Percentiles rank a stretch among this genome's conserved stretches.
Conservation (phyloP, 2,329 filamentous ascomycete genomes). For the Aspergillus pseudoterreus region DNA sequence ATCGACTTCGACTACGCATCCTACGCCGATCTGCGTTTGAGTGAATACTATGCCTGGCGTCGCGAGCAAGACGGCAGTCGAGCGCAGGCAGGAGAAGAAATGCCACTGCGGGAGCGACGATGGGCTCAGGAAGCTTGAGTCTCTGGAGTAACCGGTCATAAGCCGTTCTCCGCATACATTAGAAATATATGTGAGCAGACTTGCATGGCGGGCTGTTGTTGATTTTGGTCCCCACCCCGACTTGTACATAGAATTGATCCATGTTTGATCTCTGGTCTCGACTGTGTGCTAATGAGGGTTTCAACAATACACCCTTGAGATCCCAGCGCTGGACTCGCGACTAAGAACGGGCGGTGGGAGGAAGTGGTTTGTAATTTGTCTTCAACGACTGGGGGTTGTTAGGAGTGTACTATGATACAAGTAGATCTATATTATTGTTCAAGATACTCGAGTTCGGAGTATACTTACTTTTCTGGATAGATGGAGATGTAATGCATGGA, state of each 20-base stretch:
- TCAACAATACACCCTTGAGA: constrained; percentile 1
- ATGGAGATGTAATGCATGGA: background rate
- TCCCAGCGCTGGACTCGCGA: too few relatives aligned
- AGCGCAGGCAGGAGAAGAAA: constrained; percentile 51
- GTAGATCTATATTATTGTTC: background rate
- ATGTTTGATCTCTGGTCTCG: background rate
- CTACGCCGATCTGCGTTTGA: constrained; percentile 80
- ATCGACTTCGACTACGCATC: constrained; percentile 96
- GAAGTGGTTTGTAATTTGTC: background rate
- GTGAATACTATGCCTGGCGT: constrained; percentile 93
- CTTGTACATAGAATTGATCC: background rate
- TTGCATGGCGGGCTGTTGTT: too few relatives aligned
- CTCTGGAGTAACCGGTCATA: background rate
- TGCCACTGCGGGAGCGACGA: constrained; percentile 71
- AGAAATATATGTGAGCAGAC: too few relatives aligned
- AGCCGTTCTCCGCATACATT: too few relatives aligned
- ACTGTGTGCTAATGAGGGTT: background rate
- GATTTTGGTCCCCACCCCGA: background rate
- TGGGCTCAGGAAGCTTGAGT: constrained; percentile 62
- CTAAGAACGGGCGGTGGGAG: background rate
- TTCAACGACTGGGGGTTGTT: constrained; percentile 3
- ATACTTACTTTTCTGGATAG: background rate
- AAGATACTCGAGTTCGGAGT: background rate
- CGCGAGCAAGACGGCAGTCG: constrained; percentile 66
- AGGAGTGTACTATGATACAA: background rate